These are phyloP conservation scores for Stagonosporopsis chrysanthemi DNA, from an alignment of 2,329 filamentous ascomycete genomes.

Conservation along the genomic window DNA sequence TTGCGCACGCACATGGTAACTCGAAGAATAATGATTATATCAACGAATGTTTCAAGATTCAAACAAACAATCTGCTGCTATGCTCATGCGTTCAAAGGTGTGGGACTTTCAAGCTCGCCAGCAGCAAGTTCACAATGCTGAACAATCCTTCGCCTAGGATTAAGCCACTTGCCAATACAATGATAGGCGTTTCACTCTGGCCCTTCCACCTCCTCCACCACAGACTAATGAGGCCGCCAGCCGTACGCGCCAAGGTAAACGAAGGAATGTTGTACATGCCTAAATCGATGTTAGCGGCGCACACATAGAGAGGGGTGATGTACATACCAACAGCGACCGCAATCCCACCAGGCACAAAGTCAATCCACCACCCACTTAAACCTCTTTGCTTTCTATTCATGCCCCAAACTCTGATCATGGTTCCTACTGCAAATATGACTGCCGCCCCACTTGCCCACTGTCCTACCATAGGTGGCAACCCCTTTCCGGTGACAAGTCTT, in stretches of 20 bases:
- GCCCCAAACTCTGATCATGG: conserved; percentile 66
- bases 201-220: conserved; percentile 31
- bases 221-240: conserved; percentile 67
- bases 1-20: neutral
- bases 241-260: conserved; percentile 87
- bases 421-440: conserved; percentile 74
- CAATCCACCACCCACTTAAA: conserved; percentile 66
- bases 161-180: conserved; percentile 88
- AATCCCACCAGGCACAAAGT: conserved; percentile 87
- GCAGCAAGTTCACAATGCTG: conserved; percentile 71
- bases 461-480: conserved; percentile 81
- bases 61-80: neutral
- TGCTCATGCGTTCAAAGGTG: conserved; percentile 11
- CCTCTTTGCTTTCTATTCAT: conserved; percentile 43
- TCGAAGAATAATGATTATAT: neutral
- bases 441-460: conserved; percentile 82
- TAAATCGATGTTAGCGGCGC: conserved; percentile 37
- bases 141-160: conserved; percentile 64
- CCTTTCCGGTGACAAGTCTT: conserved; percentile 87
- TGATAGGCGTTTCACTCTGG: conserved; percentile 74
- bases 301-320: neutral
- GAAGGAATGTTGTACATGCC: conserved; percentile 98
- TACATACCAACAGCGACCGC: conserved; percentile 86
- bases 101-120: conserved; percentile 65
- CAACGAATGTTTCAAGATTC: neutral